Base-by-base conservation (phyloP, 805 yeast genomes). In the Candida boleticola region DNA sequence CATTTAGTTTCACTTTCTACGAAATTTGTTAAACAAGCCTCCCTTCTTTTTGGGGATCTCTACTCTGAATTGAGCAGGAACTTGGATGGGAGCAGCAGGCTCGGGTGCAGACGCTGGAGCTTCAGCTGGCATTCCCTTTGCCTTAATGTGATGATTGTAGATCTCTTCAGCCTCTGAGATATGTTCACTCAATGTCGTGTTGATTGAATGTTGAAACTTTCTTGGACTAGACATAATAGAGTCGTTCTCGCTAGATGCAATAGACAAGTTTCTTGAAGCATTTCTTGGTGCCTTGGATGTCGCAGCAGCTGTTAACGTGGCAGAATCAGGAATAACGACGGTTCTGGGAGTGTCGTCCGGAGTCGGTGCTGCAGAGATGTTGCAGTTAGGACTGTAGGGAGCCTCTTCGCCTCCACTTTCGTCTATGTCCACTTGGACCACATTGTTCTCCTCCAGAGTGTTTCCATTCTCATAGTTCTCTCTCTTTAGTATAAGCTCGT, bases 401-500 rank as follows among this genome's bases (percentile, higher is more conserved):
- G 10, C 27, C 27, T 23, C 27, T 11, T 7, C 11, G n/a, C n/a
- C n/a, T n/a, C n/a, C n/a, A n/a, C n/a, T n/a, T 7, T 23, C 27
- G 7, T 7, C 10, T 7, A 7, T 11, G 11, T 23, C 27, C 27
- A 7, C 11, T 23, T 23, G 27, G 27, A 23, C 10, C 14, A 17
- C 29, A n/a, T 35, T 13, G 27, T 35, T 22, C 18, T 35, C 37
- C n/a, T n/a, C n/a, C n/a, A n/a, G n/a, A n/a, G n/a, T n/a, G n/a
- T n/a, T n/a, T 29, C 14, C n/a, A 19, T 6, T 32, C 14, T 35
- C 29, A n/a, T 35, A 25, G 27, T 35, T 22, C 18, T 35, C 37
- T 22, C 37, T 10, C 14, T 22, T 35, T 7, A 36, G 34, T 9
- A 49, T 38, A 5, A 54, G 31, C 26, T 51, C 54, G 19, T 46